A percentile compares a stretch with the other conserved stretches of the same genome.
Conservation (phyloP, 148 eudicot genomes). For the Talinum fruticosum region DNA sequence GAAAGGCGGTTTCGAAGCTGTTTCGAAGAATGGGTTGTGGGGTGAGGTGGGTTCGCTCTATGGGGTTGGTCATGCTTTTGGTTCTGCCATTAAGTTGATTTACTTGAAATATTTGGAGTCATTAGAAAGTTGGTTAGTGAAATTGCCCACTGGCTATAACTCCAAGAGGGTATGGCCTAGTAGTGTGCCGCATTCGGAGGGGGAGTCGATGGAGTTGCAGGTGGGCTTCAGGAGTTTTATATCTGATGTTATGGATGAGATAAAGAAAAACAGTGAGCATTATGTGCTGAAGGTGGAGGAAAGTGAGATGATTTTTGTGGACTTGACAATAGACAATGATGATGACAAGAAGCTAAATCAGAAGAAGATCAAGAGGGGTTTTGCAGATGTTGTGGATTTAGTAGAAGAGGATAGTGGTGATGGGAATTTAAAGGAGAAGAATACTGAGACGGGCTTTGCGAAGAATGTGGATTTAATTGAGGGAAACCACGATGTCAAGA, state of each 20-base stretch:
- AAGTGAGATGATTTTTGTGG: constrained; percentile 25
- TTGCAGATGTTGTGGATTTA: constrained; percentile 17
- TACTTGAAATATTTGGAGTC: constrained; percentile 53
- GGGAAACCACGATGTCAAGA: constrained; percentile 18
- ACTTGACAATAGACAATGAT: background rate
- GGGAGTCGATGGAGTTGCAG: constrained; percentile 41
- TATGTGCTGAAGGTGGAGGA: constrained; percentile 37
- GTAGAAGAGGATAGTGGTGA: constrained; percentile 9
- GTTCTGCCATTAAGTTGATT: constrained; percentile 51
- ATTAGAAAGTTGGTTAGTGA: constrained; percentile 35
- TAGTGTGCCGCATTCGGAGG: constrained; percentile 14
- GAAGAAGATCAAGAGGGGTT: constrained; percentile 22
- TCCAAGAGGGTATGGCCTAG: constrained; percentile 19
- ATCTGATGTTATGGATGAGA: constrained; percentile 27
- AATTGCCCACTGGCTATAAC: constrained; percentile 18
- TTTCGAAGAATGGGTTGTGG: constrained; percentile 48
- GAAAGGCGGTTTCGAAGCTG: constrained; percentile 54
- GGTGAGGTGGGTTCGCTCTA: constrained; percentile 48
- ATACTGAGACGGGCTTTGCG: background rate
- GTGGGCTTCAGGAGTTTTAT: constrained; percentile 34
- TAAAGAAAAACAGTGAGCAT: constrained; percentile 33
- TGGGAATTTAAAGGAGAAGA: background rate
- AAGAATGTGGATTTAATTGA: constrained; percentile 1
- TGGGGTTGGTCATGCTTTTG: constrained; percentile 44
- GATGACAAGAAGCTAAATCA: background rate